Percentiles rank a stretch among this genome's conserved stretches.
phyloP scores from a whole-genome alignment of 1,284 basidiomycete genomes.

The Papiliotrema laurentii region DNA sequence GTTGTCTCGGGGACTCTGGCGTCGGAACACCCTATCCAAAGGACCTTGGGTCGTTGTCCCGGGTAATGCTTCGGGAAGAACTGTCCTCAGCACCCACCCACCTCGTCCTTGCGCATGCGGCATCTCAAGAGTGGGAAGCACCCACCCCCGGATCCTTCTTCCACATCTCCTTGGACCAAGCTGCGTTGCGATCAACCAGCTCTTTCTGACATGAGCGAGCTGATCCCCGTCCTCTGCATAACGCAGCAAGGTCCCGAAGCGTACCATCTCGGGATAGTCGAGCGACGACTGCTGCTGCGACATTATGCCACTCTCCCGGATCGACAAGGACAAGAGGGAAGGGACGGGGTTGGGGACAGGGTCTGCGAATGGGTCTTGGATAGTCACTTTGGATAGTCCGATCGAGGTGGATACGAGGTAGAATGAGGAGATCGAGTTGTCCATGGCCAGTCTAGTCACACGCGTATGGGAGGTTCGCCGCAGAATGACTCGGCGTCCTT shows the following conservation, averaged over 20 bases:
- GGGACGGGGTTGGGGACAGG: background rate
- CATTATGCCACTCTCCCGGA: too few species aligned
- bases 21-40: conserved; percentile 48
- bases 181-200: conserved; percentile 22
- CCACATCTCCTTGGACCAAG: conserved; percentile 23
- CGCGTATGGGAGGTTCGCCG: too few species aligned
- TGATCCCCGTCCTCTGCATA: background rate
- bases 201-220: conserved; percentile 12
- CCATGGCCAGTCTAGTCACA: too few species aligned
- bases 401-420: too few species aligned
- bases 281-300: conserved; percentile 1
- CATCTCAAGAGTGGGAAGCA: background rate
- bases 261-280: conserved; percentile 16
- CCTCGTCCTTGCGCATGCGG: too few species aligned
- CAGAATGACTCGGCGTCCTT: too few species aligned
- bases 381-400: too few species aligned
- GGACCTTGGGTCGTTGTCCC: conserved; percentile 44
- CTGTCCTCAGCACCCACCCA: conserved; percentile 11
- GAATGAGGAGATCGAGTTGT: too few species aligned
- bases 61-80: conserved; percentile 42
- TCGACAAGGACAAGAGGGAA: background rate
- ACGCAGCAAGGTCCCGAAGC: background rate
- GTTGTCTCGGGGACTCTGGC: conserved; percentile 45
- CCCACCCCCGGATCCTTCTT: conserved; percentile 24
- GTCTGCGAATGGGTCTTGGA: too few species aligned